These are phyloP conservation scores for Austroboletus eburneus DNA, from an alignment of 768 basidiomycete genomes.

Conservation along the genomic window DNA sequence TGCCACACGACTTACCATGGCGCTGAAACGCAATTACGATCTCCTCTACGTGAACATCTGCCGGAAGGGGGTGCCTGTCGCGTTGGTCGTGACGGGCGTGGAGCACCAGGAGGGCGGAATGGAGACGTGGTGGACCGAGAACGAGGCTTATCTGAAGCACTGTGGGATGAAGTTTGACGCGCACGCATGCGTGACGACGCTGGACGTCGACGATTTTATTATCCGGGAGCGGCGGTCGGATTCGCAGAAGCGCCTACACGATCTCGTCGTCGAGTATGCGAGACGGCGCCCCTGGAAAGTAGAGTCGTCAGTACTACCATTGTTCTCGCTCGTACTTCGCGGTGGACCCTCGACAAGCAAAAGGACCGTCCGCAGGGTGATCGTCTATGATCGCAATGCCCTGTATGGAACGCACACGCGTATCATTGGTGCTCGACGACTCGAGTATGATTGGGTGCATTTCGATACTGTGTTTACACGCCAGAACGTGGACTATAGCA, in stretches of 20 bases:
- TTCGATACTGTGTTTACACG: too few species aligned
- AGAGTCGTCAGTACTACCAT: neutral
- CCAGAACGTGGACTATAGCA: neutral
- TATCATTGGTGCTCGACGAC: too few species aligned
- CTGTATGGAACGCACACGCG: too few species aligned
- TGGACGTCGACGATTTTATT: neutral
- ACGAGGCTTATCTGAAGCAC: slow-evolving; percentile 21
- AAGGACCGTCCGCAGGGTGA: neutral
- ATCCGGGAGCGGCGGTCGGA: neutral
- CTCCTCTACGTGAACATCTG: slow-evolving; percentile 33
- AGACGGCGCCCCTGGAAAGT: neutral
- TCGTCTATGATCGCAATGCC: neutral
- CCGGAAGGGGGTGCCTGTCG: slow-evolving; percentile 30
- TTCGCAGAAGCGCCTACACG: neutral
- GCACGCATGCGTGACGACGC: slow-evolving; percentile 10
- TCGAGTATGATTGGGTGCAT: neutral
- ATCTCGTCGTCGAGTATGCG: slow-evolving; percentile 2
- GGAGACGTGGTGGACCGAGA: slow-evolving; percentile 27
- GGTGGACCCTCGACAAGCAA: neutral
- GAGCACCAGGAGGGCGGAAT: slow-evolving; percentile 24
- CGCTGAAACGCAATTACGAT: slow-evolving; percentile 29
- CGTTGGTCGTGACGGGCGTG: slow-evolving; percentile 34
- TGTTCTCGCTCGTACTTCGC: neutral
- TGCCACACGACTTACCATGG: neutral
- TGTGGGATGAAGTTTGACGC: slow-evolving; percentile 29